Evolutionary conservation across 2,329 filamentous ascomycete species (phyloP).

Genomic region (Lasiodiplodia theobromae): DNA sequence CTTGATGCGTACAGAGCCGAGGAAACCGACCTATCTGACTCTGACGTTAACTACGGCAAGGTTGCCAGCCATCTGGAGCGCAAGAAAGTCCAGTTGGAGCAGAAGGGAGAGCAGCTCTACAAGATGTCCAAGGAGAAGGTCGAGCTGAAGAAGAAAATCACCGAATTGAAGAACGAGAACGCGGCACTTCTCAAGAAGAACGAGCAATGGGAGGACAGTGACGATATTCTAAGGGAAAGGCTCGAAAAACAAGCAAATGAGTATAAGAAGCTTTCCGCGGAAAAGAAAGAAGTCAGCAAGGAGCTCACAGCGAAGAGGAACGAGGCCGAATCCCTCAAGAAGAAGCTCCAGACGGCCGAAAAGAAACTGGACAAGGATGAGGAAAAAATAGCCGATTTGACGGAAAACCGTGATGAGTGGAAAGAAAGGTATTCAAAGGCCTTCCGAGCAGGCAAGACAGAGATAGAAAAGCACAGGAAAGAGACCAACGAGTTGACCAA

Average conservation of each 20-base stretch:
- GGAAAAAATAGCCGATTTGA: background rate
- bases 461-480: too few relatives aligned
- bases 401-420: background rate
- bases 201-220: too few relatives aligned
- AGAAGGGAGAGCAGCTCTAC: background rate
- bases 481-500: background rate
- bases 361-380: background rate
- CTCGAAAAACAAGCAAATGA: background rate
- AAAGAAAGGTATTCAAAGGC: too few relatives aligned
- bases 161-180: background rate
- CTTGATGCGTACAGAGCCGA: background rate
- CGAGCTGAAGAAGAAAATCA: background rate
- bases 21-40: too few relatives aligned
- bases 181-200: background rate
- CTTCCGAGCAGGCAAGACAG: too few relatives aligned
- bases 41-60: background rate
- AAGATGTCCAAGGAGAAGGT: background rate
- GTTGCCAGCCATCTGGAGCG: background rate
- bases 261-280: background rate
- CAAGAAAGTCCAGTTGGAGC: background rate
- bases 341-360: background rate
- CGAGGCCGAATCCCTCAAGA: background rate
- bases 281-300: background rate
- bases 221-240: background rate
- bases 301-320: background rate